phyloP scores from a whole-genome alignment of 2,329 filamentous ascomycete species.

The Aureobasidium sp. region DNA sequence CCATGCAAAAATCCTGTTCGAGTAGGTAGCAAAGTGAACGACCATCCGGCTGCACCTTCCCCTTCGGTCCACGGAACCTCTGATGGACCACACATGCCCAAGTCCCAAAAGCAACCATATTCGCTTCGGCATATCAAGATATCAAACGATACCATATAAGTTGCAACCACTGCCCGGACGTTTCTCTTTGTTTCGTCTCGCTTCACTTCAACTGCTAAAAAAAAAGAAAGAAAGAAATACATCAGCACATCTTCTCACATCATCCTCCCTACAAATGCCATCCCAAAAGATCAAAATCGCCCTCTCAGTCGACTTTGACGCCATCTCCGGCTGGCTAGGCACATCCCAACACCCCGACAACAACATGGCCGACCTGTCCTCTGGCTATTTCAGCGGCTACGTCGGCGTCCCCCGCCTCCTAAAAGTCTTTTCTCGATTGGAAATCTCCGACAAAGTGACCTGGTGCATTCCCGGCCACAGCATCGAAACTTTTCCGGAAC shows the following conservation, averaged over 20 bases:
- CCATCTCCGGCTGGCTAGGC: conserved; percentile 54
- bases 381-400: conserved; percentile 49
- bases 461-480: conserved; percentile 57
- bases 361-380: conserved; percentile 49
- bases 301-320: conserved; percentile 49
- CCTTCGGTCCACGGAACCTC: neutral
- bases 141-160: too few species aligned
- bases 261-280: neutral
- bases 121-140: too few species aligned
- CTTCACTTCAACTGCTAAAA: neutral
- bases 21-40: neutral
- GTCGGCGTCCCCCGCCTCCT: conserved; percentile 52
- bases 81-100: neutral
- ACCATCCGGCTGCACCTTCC: conserved; percentile 1
- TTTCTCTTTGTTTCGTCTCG: too few species aligned
- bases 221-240: neutral
- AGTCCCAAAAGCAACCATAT: neutral
- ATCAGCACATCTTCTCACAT: neutral
- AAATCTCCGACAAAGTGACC: conserved; percentile 47
- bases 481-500: conserved; percentile 49
- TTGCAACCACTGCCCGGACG: too few species aligned
- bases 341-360: conserved; percentile 49
- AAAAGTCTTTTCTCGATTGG: conserved; percentile 46
- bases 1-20: too few species aligned
- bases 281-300: conserved; percentile 34